Evolutionary conservation across 192 early-diverging fungal species (phyloP).

Genomic region (Coemansia sp.): DNA sequence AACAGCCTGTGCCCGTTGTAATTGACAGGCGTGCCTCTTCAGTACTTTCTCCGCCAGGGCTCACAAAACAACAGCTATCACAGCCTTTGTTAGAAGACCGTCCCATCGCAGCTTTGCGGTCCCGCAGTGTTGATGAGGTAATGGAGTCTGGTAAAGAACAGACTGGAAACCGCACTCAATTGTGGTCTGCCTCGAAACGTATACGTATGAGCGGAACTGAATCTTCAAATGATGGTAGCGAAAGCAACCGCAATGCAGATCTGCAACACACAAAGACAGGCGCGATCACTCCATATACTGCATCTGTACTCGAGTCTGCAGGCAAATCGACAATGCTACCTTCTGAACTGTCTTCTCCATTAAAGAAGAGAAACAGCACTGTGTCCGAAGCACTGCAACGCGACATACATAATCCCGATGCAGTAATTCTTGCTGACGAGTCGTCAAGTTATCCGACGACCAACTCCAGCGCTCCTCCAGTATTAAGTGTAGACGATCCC

Average conservation of each 20-base stretch:
- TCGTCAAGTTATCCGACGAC: slow-evolving; percentile 17
- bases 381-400: neutral
- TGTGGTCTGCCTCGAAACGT: slow-evolving; percentile 39
- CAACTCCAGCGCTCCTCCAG: slow-evolving; percentile 8
- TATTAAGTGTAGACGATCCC: neutral
- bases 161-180: neutral
- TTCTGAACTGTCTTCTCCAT: neutral
- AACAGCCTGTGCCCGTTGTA: slow-evolving; percentile 26
- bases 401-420: neutral
- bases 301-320: neutral
- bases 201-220: slow-evolving; percentile 34
- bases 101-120: slow-evolving; percentile 5
- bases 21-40: slow-evolving; percentile 8
- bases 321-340: neutral
- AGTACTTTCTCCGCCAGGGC: neutral
- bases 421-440: slow-evolving; percentile 12
- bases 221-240: slow-evolving; percentile 11
- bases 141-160: slow-evolving; percentile 1
- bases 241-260: neutral
- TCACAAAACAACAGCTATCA: neutral
- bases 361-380: neutral
- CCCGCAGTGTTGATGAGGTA: neutral
- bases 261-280: neutral
- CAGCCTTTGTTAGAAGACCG: neutral
- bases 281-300: neutral